Evolutionary conservation across 768 basidiomycete species (phyloP).

Genomic region (Pulveroboletus sp.): DNA sequence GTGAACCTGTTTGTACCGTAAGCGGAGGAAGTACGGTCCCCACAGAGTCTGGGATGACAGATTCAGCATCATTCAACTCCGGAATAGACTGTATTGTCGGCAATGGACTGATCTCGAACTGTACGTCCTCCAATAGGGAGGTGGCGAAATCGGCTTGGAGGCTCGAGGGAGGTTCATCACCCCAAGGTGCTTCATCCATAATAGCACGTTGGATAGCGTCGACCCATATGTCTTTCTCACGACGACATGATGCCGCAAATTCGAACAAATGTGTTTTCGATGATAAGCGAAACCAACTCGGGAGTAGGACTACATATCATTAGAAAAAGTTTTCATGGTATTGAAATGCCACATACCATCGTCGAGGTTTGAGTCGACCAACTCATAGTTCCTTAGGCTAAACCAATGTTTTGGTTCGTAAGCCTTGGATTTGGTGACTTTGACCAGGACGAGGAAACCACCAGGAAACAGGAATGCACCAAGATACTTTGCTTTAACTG

Average conservation of each 20-base stretch:
- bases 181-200: slow-evolving; percentile 44
- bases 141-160: slow-evolving; percentile 45
- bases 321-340: slow-evolving; percentile 1
- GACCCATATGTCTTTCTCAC: slow-evolving; percentile 89
- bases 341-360: slow-evolving; percentile 62
- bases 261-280: slow-evolving; percentile 76
- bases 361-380: slow-evolving; percentile 65
- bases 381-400: slow-evolving; percentile 66
- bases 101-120: slow-evolving; percentile 41
- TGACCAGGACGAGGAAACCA: slow-evolving; percentile 84
- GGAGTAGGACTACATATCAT: slow-evolving; percentile 59
- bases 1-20: slow-evolving; percentile 2
- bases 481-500: slow-evolving; percentile 78
- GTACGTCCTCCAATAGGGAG: slow-evolving; percentile 35
- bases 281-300: slow-evolving; percentile 76
- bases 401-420: slow-evolving; percentile 94
- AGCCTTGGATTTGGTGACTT: slow-evolving; percentile 72
- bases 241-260: slow-evolving; percentile 77
- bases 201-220: slow-evolving; percentile 57
- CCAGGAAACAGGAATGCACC: slow-evolving; percentile 87
- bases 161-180: slow-evolving; percentile 62
- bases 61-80: slow-evolving; percentile 34
- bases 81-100: slow-evolving; percentile 60
- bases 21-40: slow-evolving; percentile 3
- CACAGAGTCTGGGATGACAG: slow-evolving; percentile 1